phyloP scores from a whole-genome alignment of 1,139 yeast genomes.

The Arxiozyma slooffiae region DNA sequence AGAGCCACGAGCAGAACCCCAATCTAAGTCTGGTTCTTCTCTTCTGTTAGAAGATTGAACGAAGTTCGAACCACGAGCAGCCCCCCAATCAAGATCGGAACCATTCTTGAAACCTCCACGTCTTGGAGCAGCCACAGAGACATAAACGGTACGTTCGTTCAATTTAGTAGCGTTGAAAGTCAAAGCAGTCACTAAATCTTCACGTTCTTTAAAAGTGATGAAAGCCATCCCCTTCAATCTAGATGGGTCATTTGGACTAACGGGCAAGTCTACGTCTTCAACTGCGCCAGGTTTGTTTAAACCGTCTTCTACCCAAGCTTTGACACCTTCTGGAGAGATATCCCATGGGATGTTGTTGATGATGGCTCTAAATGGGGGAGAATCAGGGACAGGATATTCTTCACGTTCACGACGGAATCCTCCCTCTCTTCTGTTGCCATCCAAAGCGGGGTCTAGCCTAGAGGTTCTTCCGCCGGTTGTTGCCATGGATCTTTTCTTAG shows the following conservation, averaged over 20 bases:
- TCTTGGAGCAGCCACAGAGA: conserved; percentile 70
- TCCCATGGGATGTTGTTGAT: conserved; percentile 83
- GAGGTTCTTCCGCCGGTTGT: conserved; percentile 20
- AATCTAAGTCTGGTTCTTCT: conserved; percentile 39
- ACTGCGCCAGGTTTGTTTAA: conserved; percentile 52
- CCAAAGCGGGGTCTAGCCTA: conserved; percentile 33
- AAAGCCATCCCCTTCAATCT: conserved; percentile 81
- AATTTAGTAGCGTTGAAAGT: conserved; percentile 53
- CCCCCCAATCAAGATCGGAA: conserved; percentile 55
- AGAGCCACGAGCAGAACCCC: conserved; percentile 37
- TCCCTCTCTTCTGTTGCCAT: conserved; percentile 15
- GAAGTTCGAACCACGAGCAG: conserved; percentile 38
- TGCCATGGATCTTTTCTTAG: conserved; percentile 12
- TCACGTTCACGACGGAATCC: conserved; percentile 34
- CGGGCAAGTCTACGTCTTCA: conserved; percentile 49
- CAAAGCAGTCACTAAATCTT: conserved; percentile 60
- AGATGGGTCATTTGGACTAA: conserved; percentile 49
- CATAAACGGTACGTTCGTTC: conserved; percentile 68
- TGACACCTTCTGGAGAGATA: conserved; percentile 54
- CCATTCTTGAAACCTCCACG: conserved; percentile 42
- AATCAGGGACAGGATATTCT: conserved; percentile 81
- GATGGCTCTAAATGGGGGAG: conserved; percentile 85
- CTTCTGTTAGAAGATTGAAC: conserved; percentile 30
- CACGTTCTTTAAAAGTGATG: conserved; percentile 63
- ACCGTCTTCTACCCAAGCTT: conserved; percentile 58